Evolutionary conservation across 2,329 filamentous ascomycete genomes (phyloP).

Genomic region (Diaporthe vexans): DNA sequence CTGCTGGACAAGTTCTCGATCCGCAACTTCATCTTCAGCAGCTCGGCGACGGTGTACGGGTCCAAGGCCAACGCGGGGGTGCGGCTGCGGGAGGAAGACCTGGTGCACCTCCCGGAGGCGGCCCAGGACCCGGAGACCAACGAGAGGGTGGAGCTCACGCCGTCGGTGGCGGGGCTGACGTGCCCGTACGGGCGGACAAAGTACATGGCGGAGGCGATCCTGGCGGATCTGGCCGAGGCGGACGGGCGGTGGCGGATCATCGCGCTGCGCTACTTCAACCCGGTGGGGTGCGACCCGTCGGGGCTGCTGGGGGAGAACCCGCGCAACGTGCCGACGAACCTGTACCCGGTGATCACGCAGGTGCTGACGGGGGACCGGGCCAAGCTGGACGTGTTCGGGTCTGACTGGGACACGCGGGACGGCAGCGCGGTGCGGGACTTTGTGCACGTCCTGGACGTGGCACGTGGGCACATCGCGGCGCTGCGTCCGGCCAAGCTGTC

Average conservation of each 20-base stretch:
- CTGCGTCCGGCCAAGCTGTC: slow-evolving; percentile 53
- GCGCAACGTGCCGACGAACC: slow-evolving; percentile 71
- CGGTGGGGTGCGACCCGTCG: slow-evolving; percentile 75
- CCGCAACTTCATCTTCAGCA: slow-evolving; percentile 77
- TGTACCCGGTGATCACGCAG: slow-evolving; percentile 74
- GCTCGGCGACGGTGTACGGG: slow-evolving; percentile 77
- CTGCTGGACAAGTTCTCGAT: slow-evolving; percentile 71
- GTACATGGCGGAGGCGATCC: slow-evolving; percentile 77
- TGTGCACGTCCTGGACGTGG: slow-evolving; percentile 76
- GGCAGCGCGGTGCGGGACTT: slow-evolving; percentile 78
- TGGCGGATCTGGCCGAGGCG: slow-evolving; percentile 71
- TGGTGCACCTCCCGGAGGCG: slow-evolving; percentile 64
- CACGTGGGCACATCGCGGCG: slow-evolving; percentile 74
- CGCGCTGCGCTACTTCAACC: slow-evolving; percentile 77
- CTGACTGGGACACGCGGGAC: slow-evolving; percentile 75
- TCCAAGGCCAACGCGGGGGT: slow-evolving; percentile 63
- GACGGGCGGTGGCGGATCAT: slow-evolving; percentile 75
- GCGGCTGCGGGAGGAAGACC: slow-evolving; percentile 69
- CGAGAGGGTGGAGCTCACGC: slow-evolving; percentile 48
- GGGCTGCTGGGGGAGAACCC: slow-evolving; percentile 76
- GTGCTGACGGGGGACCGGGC: slow-evolving; percentile 69
- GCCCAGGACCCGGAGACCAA: slow-evolving; percentile 56
- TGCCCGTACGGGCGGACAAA: slow-evolving; percentile 77
- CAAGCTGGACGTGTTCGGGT: slow-evolving; percentile 73
- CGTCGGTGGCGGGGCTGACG: slow-evolving; percentile 66